These are phyloP conservation scores for Mycena rebaudengoi DNA, from an alignment of 768 basidiomycete species.

Conservation along the genomic window DNA sequence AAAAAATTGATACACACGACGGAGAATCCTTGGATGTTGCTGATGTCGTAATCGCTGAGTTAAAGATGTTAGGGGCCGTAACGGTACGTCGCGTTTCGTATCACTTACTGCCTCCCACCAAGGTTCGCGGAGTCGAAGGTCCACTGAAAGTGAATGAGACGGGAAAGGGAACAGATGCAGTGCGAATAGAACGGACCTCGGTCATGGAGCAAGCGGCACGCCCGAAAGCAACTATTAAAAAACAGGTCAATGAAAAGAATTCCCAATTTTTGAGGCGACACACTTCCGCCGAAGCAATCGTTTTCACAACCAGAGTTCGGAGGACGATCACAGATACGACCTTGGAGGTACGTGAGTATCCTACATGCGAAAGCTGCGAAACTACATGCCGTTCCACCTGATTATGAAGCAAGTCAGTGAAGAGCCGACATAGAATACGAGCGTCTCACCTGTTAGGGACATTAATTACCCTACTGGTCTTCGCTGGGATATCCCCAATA, in stretches of 20 bases:
- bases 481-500: neutral
- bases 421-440: neutral
- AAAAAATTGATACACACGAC: slow-evolving; percentile 1
- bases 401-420: neutral
- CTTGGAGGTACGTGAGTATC: slow-evolving; percentile 1
- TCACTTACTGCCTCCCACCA: neutral
- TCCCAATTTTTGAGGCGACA: neutral
- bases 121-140: slow-evolving; percentile 11
- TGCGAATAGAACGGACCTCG: neutral
- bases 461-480: neutral
- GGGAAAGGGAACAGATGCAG: neutral
- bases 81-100: neutral
- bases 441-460: slow-evolving; percentile 2
- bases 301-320: slow-evolving; percentile 18
- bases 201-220: slow-evolving; percentile 17
- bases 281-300: slow-evolving; percentile 20
- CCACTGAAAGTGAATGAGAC: neutral
- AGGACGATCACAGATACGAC: slow-evolving; percentile 15
- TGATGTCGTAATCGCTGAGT: slow-evolving; percentile 25
- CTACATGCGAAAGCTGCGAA: no score
- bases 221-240: slow-evolving; percentile 11
- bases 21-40: slow-evolving; percentile 25
- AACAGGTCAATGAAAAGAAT: neutral
- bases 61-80: no score
- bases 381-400: slow-evolving; percentile 15